phyloP scores from a whole-genome alignment of 2,329 filamentous ascomycete species.

The Capronia coronata region DNA sequence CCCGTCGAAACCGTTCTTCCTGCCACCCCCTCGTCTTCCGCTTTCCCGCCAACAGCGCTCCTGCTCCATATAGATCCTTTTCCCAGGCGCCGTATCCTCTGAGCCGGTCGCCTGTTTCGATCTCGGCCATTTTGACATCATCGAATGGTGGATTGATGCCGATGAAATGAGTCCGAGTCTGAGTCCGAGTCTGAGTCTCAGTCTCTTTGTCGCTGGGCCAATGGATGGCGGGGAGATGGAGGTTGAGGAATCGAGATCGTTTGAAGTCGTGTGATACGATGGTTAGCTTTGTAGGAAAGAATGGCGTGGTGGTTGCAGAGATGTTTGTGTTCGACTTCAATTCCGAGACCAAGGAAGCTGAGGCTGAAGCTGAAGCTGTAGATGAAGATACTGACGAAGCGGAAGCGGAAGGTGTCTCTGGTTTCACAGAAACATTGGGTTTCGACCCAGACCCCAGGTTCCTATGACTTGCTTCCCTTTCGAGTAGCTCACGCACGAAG shows the following conservation, averaged over 20 bases:
- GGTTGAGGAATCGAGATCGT: constrained; percentile 53
- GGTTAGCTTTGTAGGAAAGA: constrained; percentile 55
- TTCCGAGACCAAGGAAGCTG: neutral
- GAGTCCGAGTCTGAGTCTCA: too few relatives aligned
- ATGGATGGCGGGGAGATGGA: constrained; percentile 59
- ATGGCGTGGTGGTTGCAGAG: neutral
- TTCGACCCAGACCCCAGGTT: too few relatives aligned
- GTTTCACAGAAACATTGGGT: too few relatives aligned
- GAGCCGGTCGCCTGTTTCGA: constrained; percentile 21
- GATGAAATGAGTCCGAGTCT: constrained; percentile 50
- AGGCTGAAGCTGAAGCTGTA: neutral
- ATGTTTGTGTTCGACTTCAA: neutral
- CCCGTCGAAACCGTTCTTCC: constrained; percentile 8
- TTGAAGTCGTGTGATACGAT: constrained; percentile 68
- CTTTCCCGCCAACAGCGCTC: constrained; percentile 33
- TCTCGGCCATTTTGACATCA: constrained; percentile 29
- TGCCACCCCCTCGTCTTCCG: constrained; percentile 37
- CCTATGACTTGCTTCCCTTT: too few relatives aligned
- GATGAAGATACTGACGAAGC: too few relatives aligned
- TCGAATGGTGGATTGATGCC: constrained; percentile 57
- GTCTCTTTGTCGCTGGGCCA: constrained; percentile 31
- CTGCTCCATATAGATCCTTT: constrained; percentile 37
- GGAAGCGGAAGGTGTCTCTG: too few relatives aligned
- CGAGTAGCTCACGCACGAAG: constrained; percentile 8
- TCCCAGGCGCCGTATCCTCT: constrained; percentile 38